A percentile compares a stretch with the other conserved stretches of the same genome.
Evolutionary conservation across 1,284 basidiomycete genomes (phyloP).

Genomic region (Cryptococcus sp.): DNA sequence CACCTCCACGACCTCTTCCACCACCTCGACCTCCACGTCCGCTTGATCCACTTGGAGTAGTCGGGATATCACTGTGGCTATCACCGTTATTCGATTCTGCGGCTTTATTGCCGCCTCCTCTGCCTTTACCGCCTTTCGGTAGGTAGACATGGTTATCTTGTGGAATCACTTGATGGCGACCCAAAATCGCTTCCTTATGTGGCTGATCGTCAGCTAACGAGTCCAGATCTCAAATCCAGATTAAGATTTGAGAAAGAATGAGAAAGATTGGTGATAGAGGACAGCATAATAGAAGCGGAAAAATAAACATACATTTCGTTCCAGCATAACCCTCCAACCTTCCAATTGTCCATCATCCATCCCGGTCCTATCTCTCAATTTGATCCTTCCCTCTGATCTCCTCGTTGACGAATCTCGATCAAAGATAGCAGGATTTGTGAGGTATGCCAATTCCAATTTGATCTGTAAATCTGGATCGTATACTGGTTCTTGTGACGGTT

Average conservation of each 20-base stretch:
- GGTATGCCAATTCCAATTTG: slow-evolving; percentile 66
- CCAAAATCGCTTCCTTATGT: slow-evolving; percentile 46
- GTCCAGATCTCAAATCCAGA: not conserved
- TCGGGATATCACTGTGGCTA: not conserved
- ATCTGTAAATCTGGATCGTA: slow-evolving; percentile 51
- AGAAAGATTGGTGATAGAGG: not conserved
- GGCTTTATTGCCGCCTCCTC: slow-evolving; percentile 7
- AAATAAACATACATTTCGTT: slow-evolving; percentile 62
- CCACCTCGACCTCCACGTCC: slow-evolving; percentile 5
- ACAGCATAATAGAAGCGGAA: slow-evolving; percentile 2
- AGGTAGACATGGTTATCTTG: slow-evolving; percentile 6
- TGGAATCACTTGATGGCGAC: slow-evolving; percentile 28
- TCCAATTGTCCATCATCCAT: slow-evolving; percentile 71
- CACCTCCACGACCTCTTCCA: slow-evolving; percentile 10
- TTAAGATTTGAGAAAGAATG: not conserved
- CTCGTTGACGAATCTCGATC: slow-evolving; percentile 68
- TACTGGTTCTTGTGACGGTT: not conserved
- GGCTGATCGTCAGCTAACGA: slow-evolving; percentile 22
- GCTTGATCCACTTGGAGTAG: slow-evolving; percentile 2
- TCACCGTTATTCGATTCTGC: not conserved
- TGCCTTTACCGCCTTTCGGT: not conserved
- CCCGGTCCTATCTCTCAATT: slow-evolving; percentile 65
- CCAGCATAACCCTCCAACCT: slow-evolving; percentile 81
- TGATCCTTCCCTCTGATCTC: slow-evolving; percentile 60
- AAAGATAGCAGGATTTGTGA: slow-evolving; percentile 67